Evolutionary conservation across 495 filamentous ascomycete genomes (phyloP), one percentile per base, ranked within the genome.

Genomic region (Amorphotheca resinae): DNA sequence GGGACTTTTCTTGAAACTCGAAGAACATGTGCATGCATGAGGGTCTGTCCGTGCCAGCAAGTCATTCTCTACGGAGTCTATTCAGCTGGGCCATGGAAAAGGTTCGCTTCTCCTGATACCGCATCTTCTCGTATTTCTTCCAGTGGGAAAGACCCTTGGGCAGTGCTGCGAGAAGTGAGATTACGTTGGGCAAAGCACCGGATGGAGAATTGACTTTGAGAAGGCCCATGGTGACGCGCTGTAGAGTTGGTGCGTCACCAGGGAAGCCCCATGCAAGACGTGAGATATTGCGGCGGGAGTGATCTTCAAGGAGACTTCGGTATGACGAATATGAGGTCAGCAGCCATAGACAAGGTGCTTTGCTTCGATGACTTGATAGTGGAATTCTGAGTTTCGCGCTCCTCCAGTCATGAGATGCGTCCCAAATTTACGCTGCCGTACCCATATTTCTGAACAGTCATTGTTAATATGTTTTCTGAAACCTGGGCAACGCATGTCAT

Each of bases 271-370:
- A 83, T 3, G 64, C 65, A 1, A 80, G 64, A 0, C 68, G 59
- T 17, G 66, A 72, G n/a, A 76, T 73, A 6, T 74, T 70, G 7
- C 76, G 71, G 11, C 67, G 62, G 16, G 72, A 73, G 55, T 73
- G 79, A 37, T 76, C 72, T 51, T 78, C 72, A 38, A 79, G 63
- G 23, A 63, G 61, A 46, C 72, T 66, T 33, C 68, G 51, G 52
- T 76, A 79, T 44, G 41, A 30, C 35, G 37, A 35, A 28, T 15
- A 34, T 33, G 14, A 71, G 62, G 5, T 46, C 42, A 3, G 69
- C 57, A 21, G 64, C 52, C 12, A 42, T 64, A 70, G 1, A 77
- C 55, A 42, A 77, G 67, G 9, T 72, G 67, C 47, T 72, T 66
- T 14, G 70, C 59, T 56, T 79, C 74, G 22, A 61, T 54, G 11